A percentile compares a stretch with the other conserved stretches of the same genome.
Conservation (phyloP, 139 green algal species). For the Parachlorella kessleri region DNA sequence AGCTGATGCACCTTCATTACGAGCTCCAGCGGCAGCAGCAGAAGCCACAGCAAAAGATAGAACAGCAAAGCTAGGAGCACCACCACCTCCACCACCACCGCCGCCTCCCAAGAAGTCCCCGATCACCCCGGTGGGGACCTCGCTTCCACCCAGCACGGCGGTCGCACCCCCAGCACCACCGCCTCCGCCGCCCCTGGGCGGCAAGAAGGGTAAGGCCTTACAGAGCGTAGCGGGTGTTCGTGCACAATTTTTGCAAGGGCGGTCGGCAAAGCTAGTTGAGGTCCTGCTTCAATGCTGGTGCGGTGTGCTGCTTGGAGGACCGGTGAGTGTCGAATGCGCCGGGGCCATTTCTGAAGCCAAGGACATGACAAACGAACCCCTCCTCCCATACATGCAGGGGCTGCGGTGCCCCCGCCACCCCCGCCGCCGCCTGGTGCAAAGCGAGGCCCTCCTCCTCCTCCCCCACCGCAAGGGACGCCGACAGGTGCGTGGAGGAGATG, state of each 20-base stretch:
- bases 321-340: no score
- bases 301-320: no score
- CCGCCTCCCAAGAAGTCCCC: neutral
- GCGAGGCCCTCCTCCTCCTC: conserved; percentile 15
- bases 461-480: no score
- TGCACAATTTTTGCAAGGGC: no score
- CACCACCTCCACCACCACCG: neutral
- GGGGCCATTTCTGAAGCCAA: no score
- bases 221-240: no score
- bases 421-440: neutral
- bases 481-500: no score
- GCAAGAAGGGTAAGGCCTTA: neutral
- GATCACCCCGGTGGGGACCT: neutral
- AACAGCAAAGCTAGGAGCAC: neutral
- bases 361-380: no score
- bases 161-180: neutral
- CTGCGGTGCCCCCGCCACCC: neutral
- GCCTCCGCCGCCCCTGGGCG: neutral
- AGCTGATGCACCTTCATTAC: neutral
- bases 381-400: no score
- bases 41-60: neutral
- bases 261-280: no score
- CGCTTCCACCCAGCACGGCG: neutral
- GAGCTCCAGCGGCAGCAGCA: neutral
- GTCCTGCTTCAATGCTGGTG: no score